A percentile compares a stretch with the other conserved stretches of the same genome.
These are phyloP conservation scores for Hapsidospora chrysogenum DNA, from an alignment of 495 filamentous ascomycete genomes.

Conservation along the genomic window DNA sequence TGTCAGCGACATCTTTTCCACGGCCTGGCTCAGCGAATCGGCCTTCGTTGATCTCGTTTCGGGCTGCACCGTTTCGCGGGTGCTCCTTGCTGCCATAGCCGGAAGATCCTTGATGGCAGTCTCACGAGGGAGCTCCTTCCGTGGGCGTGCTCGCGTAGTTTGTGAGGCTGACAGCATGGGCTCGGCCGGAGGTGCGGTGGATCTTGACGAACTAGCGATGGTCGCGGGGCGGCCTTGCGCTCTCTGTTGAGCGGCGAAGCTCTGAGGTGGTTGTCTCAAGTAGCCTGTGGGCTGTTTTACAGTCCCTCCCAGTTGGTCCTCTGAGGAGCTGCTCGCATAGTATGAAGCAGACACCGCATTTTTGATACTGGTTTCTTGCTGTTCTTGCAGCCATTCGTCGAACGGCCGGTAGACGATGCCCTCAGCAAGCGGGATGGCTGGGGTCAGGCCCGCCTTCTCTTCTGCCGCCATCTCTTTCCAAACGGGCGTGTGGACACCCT, in stretches of 20 bases:
- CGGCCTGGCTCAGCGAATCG: too few relatives aligned
- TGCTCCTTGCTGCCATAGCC: neutral
- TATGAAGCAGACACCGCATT: conserved; percentile 3
- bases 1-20: neutral
- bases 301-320: conserved; percentile 1
- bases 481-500: conserved; percentile 36
- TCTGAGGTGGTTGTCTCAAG: conserved; percentile 30
- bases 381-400: conserved; percentile 21
- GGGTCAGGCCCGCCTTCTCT: conserved; percentile 51
- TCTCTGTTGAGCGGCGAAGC: conserved; percentile 43
- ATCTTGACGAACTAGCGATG: neutral
- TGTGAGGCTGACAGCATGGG: neutral
- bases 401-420: conserved; percentile 52
- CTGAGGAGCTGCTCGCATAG: neutral
- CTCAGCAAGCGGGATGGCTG: conserved; percentile 48
- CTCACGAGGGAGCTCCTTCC: too few relatives aligned
- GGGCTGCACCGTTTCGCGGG: neutral
- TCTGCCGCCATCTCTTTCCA: conserved; percentile 54
- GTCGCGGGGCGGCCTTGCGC: conserved; percentile 21
- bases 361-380: conserved; percentile 6
- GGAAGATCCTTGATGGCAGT: neutral
- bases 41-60: neutral
- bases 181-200: neutral
- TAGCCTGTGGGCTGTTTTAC: conserved; percentile 9
- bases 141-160: neutral